Conservation (phyloP, 2,329 filamentous ascomycete genomes). For the Dactylellina cionopaga region DNA sequence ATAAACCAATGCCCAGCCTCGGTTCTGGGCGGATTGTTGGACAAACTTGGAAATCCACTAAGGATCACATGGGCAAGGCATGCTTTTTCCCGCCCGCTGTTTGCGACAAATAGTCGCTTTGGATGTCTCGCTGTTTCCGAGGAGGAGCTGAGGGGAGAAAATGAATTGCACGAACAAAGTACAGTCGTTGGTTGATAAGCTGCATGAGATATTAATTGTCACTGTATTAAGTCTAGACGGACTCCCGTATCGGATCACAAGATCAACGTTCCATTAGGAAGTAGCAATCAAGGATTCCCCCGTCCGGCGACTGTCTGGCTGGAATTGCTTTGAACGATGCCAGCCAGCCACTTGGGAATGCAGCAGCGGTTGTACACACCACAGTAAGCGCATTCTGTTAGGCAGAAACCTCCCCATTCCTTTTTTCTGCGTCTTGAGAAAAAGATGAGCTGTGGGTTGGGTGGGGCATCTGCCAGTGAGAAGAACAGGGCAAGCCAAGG, state of each 20-base stretch:
- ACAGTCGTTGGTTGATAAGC: conserved; percentile 37
- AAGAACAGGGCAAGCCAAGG: neutral
- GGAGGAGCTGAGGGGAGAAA: conserved; percentile 35
- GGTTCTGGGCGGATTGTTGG: conserved; percentile 44
- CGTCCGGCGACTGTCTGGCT: conserved; percentile 47
- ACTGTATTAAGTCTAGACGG: conserved; percentile 17
- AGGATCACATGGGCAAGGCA: conserved; percentile 38
- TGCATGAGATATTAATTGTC: conserved; percentile 51
- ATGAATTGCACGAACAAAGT: neutral
- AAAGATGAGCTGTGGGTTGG: conserved; percentile 14
- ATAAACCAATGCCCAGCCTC: conserved; percentile 46
- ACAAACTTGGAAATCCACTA: conserved; percentile 33
- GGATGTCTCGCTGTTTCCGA: conserved; percentile 44
- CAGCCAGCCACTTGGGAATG: conserved; percentile 39
- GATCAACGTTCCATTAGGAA: conserved; percentile 42
- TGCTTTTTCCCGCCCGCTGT: conserved; percentile 26
- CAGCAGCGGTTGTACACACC: conserved; percentile 52
- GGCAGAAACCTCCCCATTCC: conserved; percentile 46
- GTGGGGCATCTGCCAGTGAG: too few species aligned
- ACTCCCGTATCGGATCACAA: conserved; percentile 49
- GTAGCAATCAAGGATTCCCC: conserved; percentile 49
- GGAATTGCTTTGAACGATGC: conserved; percentile 35
- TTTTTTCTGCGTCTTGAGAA: conserved; percentile 17
- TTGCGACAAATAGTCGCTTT: conserved; percentile 38
- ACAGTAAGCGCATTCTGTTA: conserved; percentile 52